These are phyloP conservation scores for Fusarium guadeloupense DNA, from an alignment of 2,329 filamentous ascomycete genomes.

Conservation along the genomic window DNA sequence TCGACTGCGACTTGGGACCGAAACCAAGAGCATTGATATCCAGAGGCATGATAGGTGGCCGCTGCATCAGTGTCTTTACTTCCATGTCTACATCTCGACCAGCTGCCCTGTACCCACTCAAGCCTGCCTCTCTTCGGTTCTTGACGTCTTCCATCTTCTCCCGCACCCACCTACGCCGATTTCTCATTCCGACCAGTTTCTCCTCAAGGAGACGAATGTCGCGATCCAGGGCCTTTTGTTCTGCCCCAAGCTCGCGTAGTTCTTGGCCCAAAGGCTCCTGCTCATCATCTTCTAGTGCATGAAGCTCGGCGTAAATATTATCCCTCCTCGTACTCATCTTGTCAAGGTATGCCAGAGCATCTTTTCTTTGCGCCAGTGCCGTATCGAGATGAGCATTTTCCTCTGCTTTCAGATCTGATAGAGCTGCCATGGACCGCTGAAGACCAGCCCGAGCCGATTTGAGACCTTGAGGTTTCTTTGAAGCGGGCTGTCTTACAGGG, in stretches of 20 bases:
- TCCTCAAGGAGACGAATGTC: constrained; percentile 74
- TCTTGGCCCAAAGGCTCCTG: constrained; percentile 68
- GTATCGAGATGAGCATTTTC: constrained; percentile 69
- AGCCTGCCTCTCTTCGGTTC: constrained; percentile 73
- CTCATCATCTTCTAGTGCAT: constrained; percentile 62
- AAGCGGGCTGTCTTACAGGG: constrained; percentile 67
- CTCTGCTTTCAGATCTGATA: constrained; percentile 73
- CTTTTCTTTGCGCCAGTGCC: constrained; percentile 65
- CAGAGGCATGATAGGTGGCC: constrained; percentile 64
- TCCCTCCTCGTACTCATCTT: constrained; percentile 60
- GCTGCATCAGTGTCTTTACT: constrained; percentile 66
- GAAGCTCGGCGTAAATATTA: constrained; percentile 62
- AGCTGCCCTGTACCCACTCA: constrained; percentile 76
- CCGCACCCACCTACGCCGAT: constrained; percentile 66
- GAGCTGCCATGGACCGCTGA: constrained; percentile 67
- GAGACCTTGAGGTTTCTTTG: constrained; percentile 62
- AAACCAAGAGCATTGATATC: constrained; percentile 56
- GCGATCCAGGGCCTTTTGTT: constrained; percentile 62
- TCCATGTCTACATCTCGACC: constrained; percentile 72
- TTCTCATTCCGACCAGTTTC: constrained; percentile 68
- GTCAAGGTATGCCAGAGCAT: constrained; percentile 66
- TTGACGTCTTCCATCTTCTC: constrained; percentile 69
- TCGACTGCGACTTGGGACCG: constrained; percentile 16
- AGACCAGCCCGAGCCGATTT: constrained; percentile 72
- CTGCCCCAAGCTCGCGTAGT: constrained; percentile 66